Conservation (phyloP, 768 basidiomycete species). For the Royoungia palumana region DNA sequence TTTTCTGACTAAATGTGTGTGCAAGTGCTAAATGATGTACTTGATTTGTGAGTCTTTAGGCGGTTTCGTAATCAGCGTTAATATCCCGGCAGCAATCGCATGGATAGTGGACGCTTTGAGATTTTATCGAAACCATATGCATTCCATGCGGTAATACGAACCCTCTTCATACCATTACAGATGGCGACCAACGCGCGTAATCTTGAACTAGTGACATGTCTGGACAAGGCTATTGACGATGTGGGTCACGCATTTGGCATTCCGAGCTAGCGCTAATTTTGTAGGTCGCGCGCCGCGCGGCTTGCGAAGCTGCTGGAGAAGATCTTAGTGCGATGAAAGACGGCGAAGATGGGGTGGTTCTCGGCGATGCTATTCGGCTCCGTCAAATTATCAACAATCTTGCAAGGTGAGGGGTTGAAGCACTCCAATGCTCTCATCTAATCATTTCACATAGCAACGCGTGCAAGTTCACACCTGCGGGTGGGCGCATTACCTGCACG, state of each 20-base stretch:
- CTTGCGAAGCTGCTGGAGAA: slow-evolving; percentile 60
- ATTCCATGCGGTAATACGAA: slow-evolving; percentile 76
- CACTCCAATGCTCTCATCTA: background rate
- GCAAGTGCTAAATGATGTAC: slow-evolving; percentile 71
- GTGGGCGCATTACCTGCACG: slow-evolving; percentile 62
- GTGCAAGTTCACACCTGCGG: slow-evolving; percentile 73
- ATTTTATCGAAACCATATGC: slow-evolving; percentile 62
- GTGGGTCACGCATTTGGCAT: slow-evolving; percentile 28
- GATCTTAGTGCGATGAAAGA: slow-evolving; percentile 12
- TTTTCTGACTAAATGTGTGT: slow-evolving; percentile 3
- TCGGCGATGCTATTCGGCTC: slow-evolving; percentile 80
- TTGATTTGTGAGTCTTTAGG: slow-evolving; percentile 60
- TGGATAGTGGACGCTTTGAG: slow-evolving; percentile 86
- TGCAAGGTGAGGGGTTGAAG: slow-evolving; percentile 47
- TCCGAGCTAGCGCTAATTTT: background rate
- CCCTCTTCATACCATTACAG: slow-evolving; percentile 65
- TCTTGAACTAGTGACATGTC: slow-evolving; percentile 61
- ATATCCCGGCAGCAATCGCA: slow-evolving; percentile 56
- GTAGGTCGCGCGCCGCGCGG: slow-evolving; percentile 57
- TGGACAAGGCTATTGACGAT: slow-evolving; percentile 66
- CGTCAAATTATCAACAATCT: slow-evolving; percentile 84
- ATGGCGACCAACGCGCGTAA: slow-evolving; percentile 65
- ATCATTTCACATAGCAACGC: slow-evolving; percentile 57
- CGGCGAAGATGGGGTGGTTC: slow-evolving; percentile 63
- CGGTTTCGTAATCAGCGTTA: background rate